A percentile compares a stretch with the other conserved stretches of the same genome.
Evolutionary conservation across 352 stramenopile genomes (phyloP).

Genomic region (Phytophthora pinifolia): DNA sequence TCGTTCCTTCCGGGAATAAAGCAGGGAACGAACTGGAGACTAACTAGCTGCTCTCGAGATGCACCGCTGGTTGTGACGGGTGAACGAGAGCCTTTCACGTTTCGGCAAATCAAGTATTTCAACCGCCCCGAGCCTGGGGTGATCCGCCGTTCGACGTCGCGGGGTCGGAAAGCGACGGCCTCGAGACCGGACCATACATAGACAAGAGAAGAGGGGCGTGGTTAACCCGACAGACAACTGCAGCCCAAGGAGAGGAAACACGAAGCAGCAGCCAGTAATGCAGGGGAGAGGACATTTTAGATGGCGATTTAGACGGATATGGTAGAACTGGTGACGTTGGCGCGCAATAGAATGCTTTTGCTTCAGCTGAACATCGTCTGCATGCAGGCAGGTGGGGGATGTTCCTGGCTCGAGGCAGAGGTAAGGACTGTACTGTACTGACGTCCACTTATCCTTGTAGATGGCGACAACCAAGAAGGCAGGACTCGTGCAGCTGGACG

Average conservation of each 20-base stretch:
- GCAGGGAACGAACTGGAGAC: conserved; percentile 51
- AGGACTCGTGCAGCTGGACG: too few relatives aligned
- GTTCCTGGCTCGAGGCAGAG: too few relatives aligned
- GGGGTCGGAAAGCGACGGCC: conserved; percentile 32
- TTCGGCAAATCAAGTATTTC: conserved; percentile 18
- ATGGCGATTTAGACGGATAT: conserved; percentile 50
- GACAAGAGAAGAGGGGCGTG: conserved; percentile 24
- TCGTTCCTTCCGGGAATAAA: conserved; percentile 82
- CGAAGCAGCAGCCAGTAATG: conserved; percentile 31
- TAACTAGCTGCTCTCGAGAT: conserved; percentile 36
- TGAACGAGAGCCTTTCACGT: conserved; percentile 16
- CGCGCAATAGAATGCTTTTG: conserved; percentile 50
- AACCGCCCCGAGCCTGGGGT: conserved; percentile 17
- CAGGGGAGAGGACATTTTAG: conserved; percentile 42
- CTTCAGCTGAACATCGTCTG: conserved; percentile 17
- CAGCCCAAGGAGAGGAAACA: conserved; percentile 22
- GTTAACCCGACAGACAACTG: conserved; percentile 15
- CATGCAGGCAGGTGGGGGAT: too few relatives aligned
- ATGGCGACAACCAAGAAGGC: too few relatives aligned
- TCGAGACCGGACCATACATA: conserved; percentile 28
- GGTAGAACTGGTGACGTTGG: conserved; percentile 49
- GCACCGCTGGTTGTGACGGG: conserved; percentile 5
- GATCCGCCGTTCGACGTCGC: conserved; percentile 17
- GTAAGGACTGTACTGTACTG: background rate
- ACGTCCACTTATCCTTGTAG: background rate